Evolutionary conservation across 768 basidiomycete genomes (phyloP), one percentile per base, ranked within the genome.

Genomic region (Leccinellum luteum): DNA sequence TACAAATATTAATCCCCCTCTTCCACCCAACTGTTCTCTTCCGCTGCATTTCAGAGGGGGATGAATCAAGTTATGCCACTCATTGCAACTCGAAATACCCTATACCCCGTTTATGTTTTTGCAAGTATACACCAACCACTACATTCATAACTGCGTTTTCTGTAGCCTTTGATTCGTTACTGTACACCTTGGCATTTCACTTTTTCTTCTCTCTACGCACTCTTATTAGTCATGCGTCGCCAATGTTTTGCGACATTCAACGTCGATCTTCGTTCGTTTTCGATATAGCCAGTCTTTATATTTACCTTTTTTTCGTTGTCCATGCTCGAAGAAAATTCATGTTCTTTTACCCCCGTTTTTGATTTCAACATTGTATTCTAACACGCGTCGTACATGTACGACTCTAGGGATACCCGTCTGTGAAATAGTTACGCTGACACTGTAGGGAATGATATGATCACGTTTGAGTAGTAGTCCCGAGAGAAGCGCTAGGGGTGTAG

Each of bases 1-100:
- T 25, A 76, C 72, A 32, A 75, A 77, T 12, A 72, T 79, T 21
- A 71, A 74, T 14, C 73, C 70, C 3, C 82, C 82, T 3, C 69
- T 74, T 51, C 72, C 77, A 14, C 64, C 76, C 31, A 74, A 68
- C 45, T 75, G 63, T 59, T 72, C 77, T 14, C 67, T 80, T 14
- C 75, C 80, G 15, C 48, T 73, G 48, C 72, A 63, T 48, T 49
- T 71, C 51, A 56, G 73, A 54, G 61, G 67, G 51, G 71, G 63
- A 49, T 73, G 57, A 70, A 38, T 15, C 14, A 10, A 32, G 34
- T 21, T 25, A 23, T 54, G 62, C 53, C 30, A 51, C 25, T 8
- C 51, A 23, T 53, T 32, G 23, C 23, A 21, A 51, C 28, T 14
- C 48, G 56, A 55, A 41, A 60, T 64, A 60, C 60, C 60, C 56